Conservation (phyloP, 768 basidiomycete genomes). For the Grammothele lineata region DNA sequence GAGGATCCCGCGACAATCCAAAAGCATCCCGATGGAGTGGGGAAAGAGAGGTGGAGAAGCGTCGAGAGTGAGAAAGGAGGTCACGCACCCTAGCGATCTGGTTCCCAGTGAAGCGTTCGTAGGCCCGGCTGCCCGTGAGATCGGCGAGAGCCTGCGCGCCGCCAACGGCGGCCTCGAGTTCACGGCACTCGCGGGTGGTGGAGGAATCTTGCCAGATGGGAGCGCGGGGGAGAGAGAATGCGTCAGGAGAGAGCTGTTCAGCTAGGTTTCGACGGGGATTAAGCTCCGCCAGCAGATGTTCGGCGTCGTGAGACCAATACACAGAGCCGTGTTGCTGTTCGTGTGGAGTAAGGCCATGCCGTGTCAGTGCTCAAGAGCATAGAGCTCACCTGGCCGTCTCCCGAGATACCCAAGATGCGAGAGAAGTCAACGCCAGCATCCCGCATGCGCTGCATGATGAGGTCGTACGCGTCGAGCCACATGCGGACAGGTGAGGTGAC, state of each 20-base stretch:
- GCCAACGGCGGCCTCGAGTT: constrained; percentile 62
- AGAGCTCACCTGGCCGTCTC: constrained; percentile 66
- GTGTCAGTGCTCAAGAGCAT: no score
- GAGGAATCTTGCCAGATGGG: constrained; percentile 95
- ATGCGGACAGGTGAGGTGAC: constrained; percentile 78
- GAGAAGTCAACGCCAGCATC: constrained; percentile 53
- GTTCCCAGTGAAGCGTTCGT: constrained; percentile 84
- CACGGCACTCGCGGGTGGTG: constrained; percentile 68
- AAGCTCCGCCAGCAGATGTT: constrained; percentile 47
- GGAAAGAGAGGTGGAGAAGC: no score
- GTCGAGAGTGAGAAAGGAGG: no score
- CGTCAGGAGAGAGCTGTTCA: constrained; percentile 55
- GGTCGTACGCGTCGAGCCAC: constrained; percentile 85
- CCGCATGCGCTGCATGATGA: constrained; percentile 62
- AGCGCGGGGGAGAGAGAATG: constrained; percentile 63
- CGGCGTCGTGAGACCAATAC: constrained; percentile 66
- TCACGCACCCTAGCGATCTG: constrained; percentile 70
- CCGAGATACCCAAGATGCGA: constrained; percentile 62
- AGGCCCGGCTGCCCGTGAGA: constrained; percentile 77
- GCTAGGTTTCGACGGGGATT: constrained; percentile 46
- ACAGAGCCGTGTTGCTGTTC: constrained; percentile 84
- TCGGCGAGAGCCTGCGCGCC: constrained; percentile 70
- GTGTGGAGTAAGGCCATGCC: background rate
- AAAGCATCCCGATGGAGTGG: no score
- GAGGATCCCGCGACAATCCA: no score